Percentiles rank a stretch among this genome's conserved stretches.
phyloP scores from a whole-genome alignment of 2,329 filamentous ascomycete genomes.

The Hirsutella rhossiliensis region DNA sequence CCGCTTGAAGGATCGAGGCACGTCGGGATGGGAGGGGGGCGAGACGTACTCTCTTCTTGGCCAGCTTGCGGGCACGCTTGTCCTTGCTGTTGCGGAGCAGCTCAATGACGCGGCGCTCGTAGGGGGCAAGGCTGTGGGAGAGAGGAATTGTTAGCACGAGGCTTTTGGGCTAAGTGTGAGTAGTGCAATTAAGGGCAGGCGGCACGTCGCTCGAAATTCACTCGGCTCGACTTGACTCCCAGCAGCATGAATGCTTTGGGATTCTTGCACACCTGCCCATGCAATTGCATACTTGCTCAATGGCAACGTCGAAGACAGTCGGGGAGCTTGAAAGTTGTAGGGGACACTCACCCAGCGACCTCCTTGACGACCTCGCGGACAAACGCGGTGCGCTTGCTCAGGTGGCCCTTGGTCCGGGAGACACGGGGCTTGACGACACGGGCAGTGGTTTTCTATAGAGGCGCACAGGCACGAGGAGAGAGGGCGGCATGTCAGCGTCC shows the following conservation, averaged over 20 bases:
- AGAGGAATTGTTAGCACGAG: conserved; percentile 15
- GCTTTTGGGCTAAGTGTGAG: background rate
- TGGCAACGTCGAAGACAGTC: too few species aligned
- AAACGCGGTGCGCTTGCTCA: conserved; percentile 94
- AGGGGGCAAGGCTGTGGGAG: conserved; percentile 62
- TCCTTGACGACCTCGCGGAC: conserved; percentile 97
- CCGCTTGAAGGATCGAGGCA: background rate
- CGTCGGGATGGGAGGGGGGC: background rate
- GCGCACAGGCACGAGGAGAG: conserved; percentile 10
- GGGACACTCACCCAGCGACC: conserved; percentile 69
- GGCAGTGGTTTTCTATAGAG: conserved; percentile 66
- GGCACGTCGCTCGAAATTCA: too few species aligned
- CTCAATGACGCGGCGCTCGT: conserved; percentile 98
- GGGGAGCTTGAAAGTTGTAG: too few species aligned
- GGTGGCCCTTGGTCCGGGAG: conserved; percentile 83
- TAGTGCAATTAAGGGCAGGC: background rate
- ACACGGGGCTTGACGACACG: conserved; percentile 68
- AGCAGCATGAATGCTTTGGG: too few species aligned
- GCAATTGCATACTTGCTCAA: too few species aligned
- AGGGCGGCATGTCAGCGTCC: conserved; percentile 43
- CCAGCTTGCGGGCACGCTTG: conserved; percentile 97
- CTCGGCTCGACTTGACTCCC: too few species aligned
- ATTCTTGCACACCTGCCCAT: too few species aligned
- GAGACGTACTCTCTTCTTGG: conserved; percentile 90
- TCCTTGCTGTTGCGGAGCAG: conserved; percentile 98